Base-by-base conservation (phyloP, 768 basidiomycete species). In the Fistulinella prunicolor region DNA sequence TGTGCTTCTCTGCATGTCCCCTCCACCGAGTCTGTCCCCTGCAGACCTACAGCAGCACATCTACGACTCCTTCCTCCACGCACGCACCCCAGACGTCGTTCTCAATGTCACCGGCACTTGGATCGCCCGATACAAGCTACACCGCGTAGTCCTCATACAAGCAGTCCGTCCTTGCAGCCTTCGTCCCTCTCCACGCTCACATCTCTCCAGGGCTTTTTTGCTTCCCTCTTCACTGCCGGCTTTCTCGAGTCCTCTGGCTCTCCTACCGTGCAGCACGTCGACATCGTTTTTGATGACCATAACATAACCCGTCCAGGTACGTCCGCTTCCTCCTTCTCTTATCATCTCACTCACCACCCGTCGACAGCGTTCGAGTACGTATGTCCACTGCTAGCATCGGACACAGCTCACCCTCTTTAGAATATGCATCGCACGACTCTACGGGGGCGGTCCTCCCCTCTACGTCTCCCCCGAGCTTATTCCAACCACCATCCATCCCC, bases 231-330 rank as follows among this genome's bases (percentile, higher is more conserved):
- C 68, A 89, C 86, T 1, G 78, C 82, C 2, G 89, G 86, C 4
- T 91, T 89, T 58, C 68, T 74, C 24, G 90, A 91, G 59, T 83
- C 86, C 1, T 59, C 63, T 8, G 55, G 19, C 53, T 57, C 39
- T 51, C 51, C 46, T 44, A 53, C 50, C 44, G 50, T 54, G 47
- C 80, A 84, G 44, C 77, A 83, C 50, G 78, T 94, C 42, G 74
- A 82, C 53, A 72, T 94, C 37, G 73, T 75, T 38, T 86, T 94
- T 53, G 85, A 92, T 60, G 93, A 94, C 62, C 78, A 73, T 14
- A 95, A 94, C 61, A 94, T 95, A 62, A 91, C 91, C 8, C 77
- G 92, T 56, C 80, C 89, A 64, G 89, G 89, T 89, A 35, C 57
- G 82, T 72, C 14, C 17, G 24, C 17, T 50, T n/a, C 2, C 24